Evolutionary conservation across 495 filamentous ascomycete species (phyloP).

Genomic region (Penicillium manginii): DNA sequence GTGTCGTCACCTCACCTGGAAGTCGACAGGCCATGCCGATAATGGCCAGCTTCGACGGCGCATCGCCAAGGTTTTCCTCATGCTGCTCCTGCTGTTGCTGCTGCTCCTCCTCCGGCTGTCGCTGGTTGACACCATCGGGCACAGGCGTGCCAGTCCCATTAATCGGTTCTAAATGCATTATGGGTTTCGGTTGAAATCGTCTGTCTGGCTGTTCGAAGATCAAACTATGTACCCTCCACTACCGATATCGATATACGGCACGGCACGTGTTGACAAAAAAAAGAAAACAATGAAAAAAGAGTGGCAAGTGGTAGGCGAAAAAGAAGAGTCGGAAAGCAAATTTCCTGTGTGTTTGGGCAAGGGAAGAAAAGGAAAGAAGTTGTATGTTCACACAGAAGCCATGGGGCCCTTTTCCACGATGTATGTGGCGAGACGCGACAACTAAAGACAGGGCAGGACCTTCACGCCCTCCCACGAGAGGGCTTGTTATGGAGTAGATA

Average conservation of each 20-base stretch:
- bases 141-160: slow-evolving; percentile 23
- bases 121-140: not conserved
- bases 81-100: not conserved
- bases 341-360: not conserved
- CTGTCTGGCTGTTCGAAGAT: slow-evolving; percentile 10
- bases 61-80: slow-evolving; percentile 9
- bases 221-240: slow-evolving; percentile 19
- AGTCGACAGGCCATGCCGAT: slow-evolving; percentile 54
- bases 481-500: slow-evolving; percentile 12
- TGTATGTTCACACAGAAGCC: slow-evolving; percentile 15
- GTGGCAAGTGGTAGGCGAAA: not conserved
- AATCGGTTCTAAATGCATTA: slow-evolving; percentile 28
- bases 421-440: slow-evolving; percentile 7
- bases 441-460: not conserved
- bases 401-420: not conserved
- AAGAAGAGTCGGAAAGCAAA: not conserved
- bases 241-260: slow-evolving; percentile 3
- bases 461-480: not conserved
- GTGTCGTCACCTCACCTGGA: slow-evolving; percentile 53
- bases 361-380: not conserved
- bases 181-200: not conserved
- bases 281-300: slow-evolving; percentile 10
- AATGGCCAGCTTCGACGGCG: slow-evolving; percentile 43
- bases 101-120: slow-evolving; percentile 4
- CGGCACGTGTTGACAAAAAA: slow-evolving; percentile 12